Base-by-base conservation (phyloP, 148 eudicot genomes). In the Nepenthes mirabilis region DNA sequence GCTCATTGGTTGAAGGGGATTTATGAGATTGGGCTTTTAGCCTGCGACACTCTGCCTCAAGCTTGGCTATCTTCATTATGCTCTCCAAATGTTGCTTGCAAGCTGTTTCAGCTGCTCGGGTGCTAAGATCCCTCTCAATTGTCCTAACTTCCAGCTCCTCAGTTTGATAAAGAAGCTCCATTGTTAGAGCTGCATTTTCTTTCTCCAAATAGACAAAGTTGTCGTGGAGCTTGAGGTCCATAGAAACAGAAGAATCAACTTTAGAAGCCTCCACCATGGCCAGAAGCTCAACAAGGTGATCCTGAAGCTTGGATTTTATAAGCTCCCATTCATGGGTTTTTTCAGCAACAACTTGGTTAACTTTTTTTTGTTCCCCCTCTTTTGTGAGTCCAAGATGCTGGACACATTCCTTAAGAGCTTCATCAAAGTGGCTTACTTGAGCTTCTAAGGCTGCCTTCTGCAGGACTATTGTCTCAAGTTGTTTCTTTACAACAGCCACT, bases 401-500 rank as follows among this genome's bases (percentile, higher is more conserved):
- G 23, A 91, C 93, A 68, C 97, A 91, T 80, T 91, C 97, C 66
- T 85, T 91, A 34, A 87, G 85, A 61, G 97, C 97, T 70, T 84
- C 83, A 73, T 87, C 95, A 12, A 91, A 85, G 72, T 85, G 93
- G 75, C 74, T 78, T 36, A 69, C 78, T 1, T 85, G 80, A 72
- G 77, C 90, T 74, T 87, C 93, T 36, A 84, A 64, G 57, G 77
- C 72, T 5, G 72, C 34, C 63, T 78, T 91, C 65, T 82, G 73
- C 77, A 84, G 79, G 60, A 70, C 62, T 11, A 65, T 78, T 14
- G 65, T 74, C 48, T 91, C 86, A 37, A 91, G 87, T 61, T 87
- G 83, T 65, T 81, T 80, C 59, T 85, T 91, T 52, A 91, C 6
- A 43, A 14, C 59, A 33, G 64, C 75, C 14, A 69, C 83, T 74